A percentile compares a stretch with the other conserved stretches of the same genome.
These are phyloP conservation scores for Ogataea thermomethanolica DNA, from an alignment of 805 yeast genomes.

Conservation along the genomic window DNA sequence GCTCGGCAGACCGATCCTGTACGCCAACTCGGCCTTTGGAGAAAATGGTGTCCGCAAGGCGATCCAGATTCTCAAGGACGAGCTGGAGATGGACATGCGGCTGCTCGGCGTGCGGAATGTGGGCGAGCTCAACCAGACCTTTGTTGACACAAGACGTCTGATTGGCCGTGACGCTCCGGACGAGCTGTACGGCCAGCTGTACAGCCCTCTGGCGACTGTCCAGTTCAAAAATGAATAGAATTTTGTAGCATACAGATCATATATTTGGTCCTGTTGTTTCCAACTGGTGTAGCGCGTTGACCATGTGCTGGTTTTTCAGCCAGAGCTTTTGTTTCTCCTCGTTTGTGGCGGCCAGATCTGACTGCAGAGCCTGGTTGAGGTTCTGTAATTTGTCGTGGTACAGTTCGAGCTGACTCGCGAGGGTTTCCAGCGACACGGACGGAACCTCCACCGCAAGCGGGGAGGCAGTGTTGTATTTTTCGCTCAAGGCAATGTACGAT, in stretches of 20 bases:
- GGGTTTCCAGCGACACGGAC: constrained; percentile 14
- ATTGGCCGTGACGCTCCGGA: constrained; percentile 34
- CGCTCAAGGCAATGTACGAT: background rate
- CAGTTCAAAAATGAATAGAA: constrained; percentile 28
- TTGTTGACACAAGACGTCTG: constrained; percentile 50
- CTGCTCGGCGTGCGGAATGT: constrained; percentile 67
- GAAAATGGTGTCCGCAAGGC: constrained; percentile 61
- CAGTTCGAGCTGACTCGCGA: constrained; percentile 17
- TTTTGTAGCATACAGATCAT: background rate
- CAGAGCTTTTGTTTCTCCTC: constrained; percentile 21
- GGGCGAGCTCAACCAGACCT: constrained; percentile 53
- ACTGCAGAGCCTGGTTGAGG: constrained; percentile 18
- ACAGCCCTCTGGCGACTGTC: constrained; percentile 30
- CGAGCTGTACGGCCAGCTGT: constrained; percentile 28
- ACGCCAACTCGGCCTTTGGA: constrained; percentile 62
- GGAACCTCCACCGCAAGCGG: constrained; percentile 13
- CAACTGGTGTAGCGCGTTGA: constrained; percentile 19
- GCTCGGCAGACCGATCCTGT: constrained; percentile 62
- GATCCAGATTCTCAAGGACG: constrained; percentile 61
- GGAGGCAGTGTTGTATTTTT: background rate
- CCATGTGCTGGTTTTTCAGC: constrained; percentile 28
- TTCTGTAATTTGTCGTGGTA: constrained; percentile 22
- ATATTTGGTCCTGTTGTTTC: constrained; percentile 4
- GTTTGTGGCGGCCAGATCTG: constrained; percentile 20
- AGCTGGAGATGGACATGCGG: constrained; percentile 74